A percentile compares a stretch with the other conserved stretches of the same genome.
Conservation (phyloP, 2,329 filamentous ascomycete genomes). For the Penicillium hordei region DNA sequence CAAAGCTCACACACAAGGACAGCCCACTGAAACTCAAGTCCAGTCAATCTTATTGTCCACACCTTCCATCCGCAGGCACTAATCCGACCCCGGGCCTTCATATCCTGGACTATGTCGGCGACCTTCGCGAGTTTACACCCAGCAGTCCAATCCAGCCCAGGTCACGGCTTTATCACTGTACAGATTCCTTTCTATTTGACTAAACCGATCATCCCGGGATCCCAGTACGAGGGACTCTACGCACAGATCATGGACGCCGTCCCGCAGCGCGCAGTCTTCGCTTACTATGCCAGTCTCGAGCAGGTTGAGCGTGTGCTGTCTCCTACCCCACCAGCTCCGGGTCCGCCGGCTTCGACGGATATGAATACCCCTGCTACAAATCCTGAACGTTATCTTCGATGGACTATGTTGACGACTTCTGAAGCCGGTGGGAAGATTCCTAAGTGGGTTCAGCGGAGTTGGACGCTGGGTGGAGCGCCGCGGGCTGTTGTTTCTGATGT, state of each 20-base stretch:
- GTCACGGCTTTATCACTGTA: conserved; percentile 31
- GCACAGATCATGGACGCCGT: conserved; percentile 23
- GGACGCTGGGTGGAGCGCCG: conserved; percentile 38
- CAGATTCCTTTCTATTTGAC: conserved; percentile 32
- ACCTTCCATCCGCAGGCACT: conserved; percentile 35
- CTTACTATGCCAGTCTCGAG: conserved; percentile 39
- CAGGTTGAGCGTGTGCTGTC: conserved; percentile 20
- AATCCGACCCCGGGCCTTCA: conserved; percentile 36
- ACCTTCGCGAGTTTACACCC: conserved; percentile 21
- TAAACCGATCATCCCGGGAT: not conserved
- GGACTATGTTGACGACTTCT: conserved; percentile 42
- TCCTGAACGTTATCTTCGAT: conserved; percentile 24
- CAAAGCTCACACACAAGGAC: not conserved
- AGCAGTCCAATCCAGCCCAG: too few relatives aligned
- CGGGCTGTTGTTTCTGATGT: conserved; percentile 41
- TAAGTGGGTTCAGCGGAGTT: conserved; percentile 39
- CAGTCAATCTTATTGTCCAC: conserved; percentile 40
- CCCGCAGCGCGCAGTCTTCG: conserved; percentile 32
- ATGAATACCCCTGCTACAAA: not conserved
- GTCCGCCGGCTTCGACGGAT: not conserved
- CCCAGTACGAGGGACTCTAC: conserved; percentile 10
- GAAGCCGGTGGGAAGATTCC: conserved; percentile 40
- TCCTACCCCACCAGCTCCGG: not conserved
- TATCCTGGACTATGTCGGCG: conserved; percentile 35
- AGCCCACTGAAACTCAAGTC: not conserved